These are phyloP conservation scores for Beverwykella pulmonaria DNA, from an alignment of 495 filamentous ascomycete genomes.

Conservation along the genomic window DNA sequence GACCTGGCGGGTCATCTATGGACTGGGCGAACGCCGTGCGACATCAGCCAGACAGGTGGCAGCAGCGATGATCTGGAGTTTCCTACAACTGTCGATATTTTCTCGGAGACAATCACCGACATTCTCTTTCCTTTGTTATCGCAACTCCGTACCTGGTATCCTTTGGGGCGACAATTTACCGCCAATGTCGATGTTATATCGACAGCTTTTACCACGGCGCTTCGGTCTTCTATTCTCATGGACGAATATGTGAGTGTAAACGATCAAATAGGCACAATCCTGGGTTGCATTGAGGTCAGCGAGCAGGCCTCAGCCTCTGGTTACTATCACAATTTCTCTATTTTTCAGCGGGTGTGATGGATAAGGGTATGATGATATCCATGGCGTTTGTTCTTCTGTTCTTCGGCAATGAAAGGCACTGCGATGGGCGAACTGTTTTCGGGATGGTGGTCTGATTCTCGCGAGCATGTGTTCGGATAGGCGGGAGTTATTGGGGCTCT, in stretches of 20 bases:
- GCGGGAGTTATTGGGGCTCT: no score
- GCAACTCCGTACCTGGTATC: not conserved
- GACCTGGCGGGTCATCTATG: not conserved
- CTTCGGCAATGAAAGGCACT: no score
- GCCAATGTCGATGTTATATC: not conserved
- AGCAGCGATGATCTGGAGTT: not conserved
- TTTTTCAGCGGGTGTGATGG: not conserved
- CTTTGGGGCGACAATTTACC: not conserved
- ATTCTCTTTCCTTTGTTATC: not conserved
- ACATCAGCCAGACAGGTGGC: constrained; percentile 12
- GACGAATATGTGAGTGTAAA: not conserved
- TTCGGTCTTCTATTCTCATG: not conserved
- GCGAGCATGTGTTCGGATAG: no score
- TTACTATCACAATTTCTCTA: not conserved
- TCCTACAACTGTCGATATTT: not conserved
- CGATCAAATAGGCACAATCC: not conserved
- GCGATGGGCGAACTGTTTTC: no score
- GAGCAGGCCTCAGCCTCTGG: not conserved
- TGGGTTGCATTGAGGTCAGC: not conserved
- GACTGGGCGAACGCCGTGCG: constrained; percentile 24
- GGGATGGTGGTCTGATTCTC: no score
- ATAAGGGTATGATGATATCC: not conserved
- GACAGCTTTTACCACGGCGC: not conserved
- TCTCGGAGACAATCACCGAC: not conserved
- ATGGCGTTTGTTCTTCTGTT: not conserved